Conservation (phyloP, 73 alveolate genomes). For the Symbiodinium pilosum region DNA sequence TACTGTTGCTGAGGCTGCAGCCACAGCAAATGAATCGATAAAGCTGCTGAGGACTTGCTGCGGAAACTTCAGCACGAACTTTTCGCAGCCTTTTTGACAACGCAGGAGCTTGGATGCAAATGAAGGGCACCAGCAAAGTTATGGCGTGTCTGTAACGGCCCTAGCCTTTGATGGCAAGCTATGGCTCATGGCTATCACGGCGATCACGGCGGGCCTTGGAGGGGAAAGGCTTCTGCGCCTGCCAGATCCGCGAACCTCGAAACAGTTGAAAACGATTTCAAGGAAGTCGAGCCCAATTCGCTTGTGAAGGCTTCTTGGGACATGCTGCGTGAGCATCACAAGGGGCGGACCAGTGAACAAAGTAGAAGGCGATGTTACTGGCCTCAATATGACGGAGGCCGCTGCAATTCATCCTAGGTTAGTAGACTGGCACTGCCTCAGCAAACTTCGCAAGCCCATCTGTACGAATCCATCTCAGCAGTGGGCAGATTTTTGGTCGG, state of each 20-base stretch:
- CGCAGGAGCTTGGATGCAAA: not conserved
- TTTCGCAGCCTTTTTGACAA: slow-evolving; percentile 68
- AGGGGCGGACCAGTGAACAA: slow-evolving; percentile 52
- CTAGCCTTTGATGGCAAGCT: not conserved
- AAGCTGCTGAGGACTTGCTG: slow-evolving; percentile 66
- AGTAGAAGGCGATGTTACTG: slow-evolving; percentile 56
- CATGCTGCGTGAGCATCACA: not conserved
- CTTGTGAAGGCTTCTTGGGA: not conserved
- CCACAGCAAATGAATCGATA: slow-evolving; percentile 69
- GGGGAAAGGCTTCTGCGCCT: slow-evolving; percentile 49
- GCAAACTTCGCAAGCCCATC: not conserved
- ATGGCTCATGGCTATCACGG: not conserved
- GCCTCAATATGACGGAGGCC: not conserved
- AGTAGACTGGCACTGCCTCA: not conserved
- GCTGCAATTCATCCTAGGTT: not conserved
- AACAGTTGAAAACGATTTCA: not conserved
- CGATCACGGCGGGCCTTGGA: not conserved
- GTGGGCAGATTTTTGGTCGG: slow-evolving; percentile 21
- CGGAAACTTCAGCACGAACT: slow-evolving; percentile 81
- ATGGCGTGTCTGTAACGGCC: not conserved
- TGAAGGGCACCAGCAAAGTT: not conserved
- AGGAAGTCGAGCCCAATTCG: not conserved
- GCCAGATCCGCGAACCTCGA: slow-evolving; percentile 65
- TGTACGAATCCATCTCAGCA: not conserved
- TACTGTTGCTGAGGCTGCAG: not conserved